A percentile compares a stretch with the other conserved stretches of the same genome.
Conservation (phyloP, 352 stramenopile genomes). For the Vaucheria bursata region DNA sequence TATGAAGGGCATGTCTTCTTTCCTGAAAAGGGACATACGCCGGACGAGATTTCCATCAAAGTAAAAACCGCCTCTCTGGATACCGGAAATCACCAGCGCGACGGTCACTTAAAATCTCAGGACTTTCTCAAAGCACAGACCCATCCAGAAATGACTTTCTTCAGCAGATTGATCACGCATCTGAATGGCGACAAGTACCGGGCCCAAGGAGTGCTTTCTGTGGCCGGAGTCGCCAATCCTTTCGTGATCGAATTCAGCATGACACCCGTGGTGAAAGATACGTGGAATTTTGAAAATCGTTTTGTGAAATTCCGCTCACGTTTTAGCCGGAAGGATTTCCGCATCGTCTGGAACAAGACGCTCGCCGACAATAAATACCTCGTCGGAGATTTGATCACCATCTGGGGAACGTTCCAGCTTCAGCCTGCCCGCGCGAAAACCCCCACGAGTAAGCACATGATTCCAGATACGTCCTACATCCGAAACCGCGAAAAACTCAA, state of each 20-base stretch:
- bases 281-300: not conserved
- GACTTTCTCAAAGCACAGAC: not conserved
- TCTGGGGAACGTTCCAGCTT: not conserved
- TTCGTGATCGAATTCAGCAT: not conserved
- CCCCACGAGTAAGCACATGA: not conserved
- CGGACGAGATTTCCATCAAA: not conserved
- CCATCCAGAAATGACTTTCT: not conserved
- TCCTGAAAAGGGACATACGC: not conserved
- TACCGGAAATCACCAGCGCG: not conserved
- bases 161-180: not conserved
- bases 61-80: not conserved
- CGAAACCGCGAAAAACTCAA: not conserved
- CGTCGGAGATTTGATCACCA: not conserved
- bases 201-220: not conserved
- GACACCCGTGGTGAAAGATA: not conserved
- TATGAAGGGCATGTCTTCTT: not conserved
- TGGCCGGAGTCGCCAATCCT: not conserved
- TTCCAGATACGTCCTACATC: not conserved
- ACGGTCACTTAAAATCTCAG: not conserved
- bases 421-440: not conserved
- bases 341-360: not conserved
- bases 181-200: not conserved
- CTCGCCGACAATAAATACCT: not conserved
- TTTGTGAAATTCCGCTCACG: not conserved
- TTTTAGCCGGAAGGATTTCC: not conserved